These are phyloP conservation scores for Malus hybrid DNA, from an alignment of 331 rosid species.

Conservation along the genomic window DNA sequence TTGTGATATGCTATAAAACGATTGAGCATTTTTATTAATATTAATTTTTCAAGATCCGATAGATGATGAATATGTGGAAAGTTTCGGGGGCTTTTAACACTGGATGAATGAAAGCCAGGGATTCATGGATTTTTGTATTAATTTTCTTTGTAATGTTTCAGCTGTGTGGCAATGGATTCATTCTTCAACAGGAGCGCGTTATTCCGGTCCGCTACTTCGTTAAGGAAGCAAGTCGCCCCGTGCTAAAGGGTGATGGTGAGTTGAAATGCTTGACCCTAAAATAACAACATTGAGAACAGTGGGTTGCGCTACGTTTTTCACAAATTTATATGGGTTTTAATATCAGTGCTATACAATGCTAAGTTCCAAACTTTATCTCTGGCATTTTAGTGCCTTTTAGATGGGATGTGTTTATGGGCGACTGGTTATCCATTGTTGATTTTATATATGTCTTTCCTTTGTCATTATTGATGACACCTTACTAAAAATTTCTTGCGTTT, in stretches of 20 bases:
- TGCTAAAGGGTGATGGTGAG: constrained; percentile 90
- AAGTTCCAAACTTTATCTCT: not conserved
- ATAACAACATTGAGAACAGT: not conserved
- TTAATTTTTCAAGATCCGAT: not conserved
- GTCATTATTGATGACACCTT: not conserved
- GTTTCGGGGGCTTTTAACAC: not conserved
- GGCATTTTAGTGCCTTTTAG: not conserved
- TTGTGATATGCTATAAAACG: not conserved
- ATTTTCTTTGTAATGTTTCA: constrained; percentile 14
- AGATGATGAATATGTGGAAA: not conserved
- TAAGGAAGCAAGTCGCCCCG: constrained; percentile 52
- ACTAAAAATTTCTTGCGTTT: constrained; percentile 22
- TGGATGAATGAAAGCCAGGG: not conserved
- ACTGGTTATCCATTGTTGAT: not conserved
- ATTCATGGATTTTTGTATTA: not conserved
- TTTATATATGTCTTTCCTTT: not conserved
- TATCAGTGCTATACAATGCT: not conserved
- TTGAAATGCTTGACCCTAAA: not conserved
- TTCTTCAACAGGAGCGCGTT: constrained; percentile 56
- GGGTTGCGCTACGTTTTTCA: not conserved
- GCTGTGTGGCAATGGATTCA: constrained; percentile 55
- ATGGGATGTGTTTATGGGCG: not conserved
- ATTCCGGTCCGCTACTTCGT: constrained; percentile 77
- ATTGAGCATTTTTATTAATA: not conserved
- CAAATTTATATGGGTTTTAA: not conserved